Evolutionary conservation across 2,329 filamentous ascomycete species (phyloP), one percentile per base, ranked within the genome.

Genomic region (Bimuria novae-zelandiae): DNA sequence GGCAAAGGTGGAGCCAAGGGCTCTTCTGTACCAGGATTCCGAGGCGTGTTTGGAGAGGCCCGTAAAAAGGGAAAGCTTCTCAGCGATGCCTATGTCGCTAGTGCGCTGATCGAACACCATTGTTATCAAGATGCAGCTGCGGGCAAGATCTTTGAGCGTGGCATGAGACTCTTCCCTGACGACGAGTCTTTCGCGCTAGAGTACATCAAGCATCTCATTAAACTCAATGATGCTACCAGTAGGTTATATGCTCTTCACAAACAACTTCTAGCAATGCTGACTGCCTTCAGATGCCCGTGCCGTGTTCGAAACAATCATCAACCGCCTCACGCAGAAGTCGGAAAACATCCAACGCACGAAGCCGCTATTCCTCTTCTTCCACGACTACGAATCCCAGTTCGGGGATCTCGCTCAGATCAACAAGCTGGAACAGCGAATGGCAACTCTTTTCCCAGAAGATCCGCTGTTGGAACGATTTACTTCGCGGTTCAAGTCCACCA

Each of bases 61-160:
- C 86, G 94, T 29, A 89, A 89, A 65, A 87, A 87, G 59, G 95
- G 94, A 16, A 89, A 92, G 48, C 83, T 99, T 40, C 94, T 91
- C 7, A 96, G 91, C 64, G 94, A 97, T 70, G 90, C 97, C 5
- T 99, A 99, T 69, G 89, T 97, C 49, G 92, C 92, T 1, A 91
- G 91, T 62, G 94, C 95, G 14, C 81, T 96, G 54, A 89, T 99
- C 68, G 94, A 99, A 73, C 93, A 94, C 70, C 88, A 96, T 63
- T 95, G 95, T 62, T 99, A 99, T 75, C 94, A 96, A 68, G 94
- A 97, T 65, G 84, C 88, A 0, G 90, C 94, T 0, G 93, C 92
- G 1, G 90, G 89, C 37, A 97, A 94, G 76, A 97, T 99, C 55
- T 96, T 97, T 62, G 94, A 99, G 71, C 89, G 93, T 40, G 94